Evolutionary conservation across 2,329 filamentous ascomycete species (phyloP), one percentile per base, ranked within the genome.

Genomic region (Graphilbum ipis-grandicollis): DNA sequence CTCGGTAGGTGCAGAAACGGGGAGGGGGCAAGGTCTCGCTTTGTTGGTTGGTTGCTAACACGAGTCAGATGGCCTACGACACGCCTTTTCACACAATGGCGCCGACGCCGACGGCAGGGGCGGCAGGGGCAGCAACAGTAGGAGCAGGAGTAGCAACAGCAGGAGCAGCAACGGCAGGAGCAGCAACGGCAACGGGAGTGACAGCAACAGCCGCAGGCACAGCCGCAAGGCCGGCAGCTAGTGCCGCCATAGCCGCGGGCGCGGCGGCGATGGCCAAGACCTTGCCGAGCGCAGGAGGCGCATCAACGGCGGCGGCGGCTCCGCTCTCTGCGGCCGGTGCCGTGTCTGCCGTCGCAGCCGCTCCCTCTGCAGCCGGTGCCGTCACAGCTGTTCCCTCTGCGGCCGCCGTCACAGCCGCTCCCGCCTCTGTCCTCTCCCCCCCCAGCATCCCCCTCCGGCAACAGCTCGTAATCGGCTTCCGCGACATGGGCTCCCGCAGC

Each of bases 31-130:
- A 25, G 23, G 1, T 42, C n/a, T 12, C 7, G 30, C 30, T 14
- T 13, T 9, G 9, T 7, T 22, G n/a, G 28, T 30, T 6, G 28
- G n/a, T 8, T 30, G 28, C 13, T 33, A 14, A 25, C n/a, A 19
- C 7, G 17, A 17, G 25, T 30, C 44, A 93, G 84, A 98, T 98
- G 90, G 79, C 84, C 58, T 98, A 98, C 70, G 90, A 98, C 55
- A 94, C 86, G 0, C 82, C 88, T 41, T 78, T 85, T 58, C 79
- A 71, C 55, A 62, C 55, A 23, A 50, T 58, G 23, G 50, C 33
- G 10, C 37, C 46, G 18, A 33, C 44, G 9, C 37, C 42, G 3
- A 46, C 48, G 25, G 22, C 35, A 17, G 32, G 30, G 7, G 13
- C 37, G 7, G 13, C 36, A 13, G 15, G 36, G 7, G 29, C 35